Conservation (phyloP, 257 asterid species). For the Gynochthodes officinalis region DNA sequence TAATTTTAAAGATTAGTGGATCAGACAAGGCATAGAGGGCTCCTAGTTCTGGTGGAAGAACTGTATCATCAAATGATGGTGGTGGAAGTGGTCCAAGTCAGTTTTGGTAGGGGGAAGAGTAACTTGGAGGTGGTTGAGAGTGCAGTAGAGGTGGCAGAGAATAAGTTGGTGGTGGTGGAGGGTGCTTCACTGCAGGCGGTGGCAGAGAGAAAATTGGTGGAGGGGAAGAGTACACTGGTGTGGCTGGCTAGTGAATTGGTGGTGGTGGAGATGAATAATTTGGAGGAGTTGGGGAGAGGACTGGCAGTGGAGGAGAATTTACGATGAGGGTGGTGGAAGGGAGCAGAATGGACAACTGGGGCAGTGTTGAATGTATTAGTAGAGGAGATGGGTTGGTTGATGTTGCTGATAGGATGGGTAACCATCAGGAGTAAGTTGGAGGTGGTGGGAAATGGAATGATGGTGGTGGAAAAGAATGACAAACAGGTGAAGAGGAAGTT, state of each 20-base stretch:
- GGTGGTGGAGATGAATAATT: background rate
- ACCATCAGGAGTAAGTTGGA: background rate
- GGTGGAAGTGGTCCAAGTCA: slow-evolving; percentile 1
- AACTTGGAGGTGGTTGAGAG: background rate
- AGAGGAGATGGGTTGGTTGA: background rate
- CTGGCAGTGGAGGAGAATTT: too few relatives aligned
- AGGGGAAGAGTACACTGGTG: slow-evolving; percentile 1
- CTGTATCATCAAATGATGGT: background rate
- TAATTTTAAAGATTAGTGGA: slow-evolving; percentile 31
- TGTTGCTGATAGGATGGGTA: background rate
- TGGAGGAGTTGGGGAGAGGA: background rate
- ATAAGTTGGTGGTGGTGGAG: background rate
- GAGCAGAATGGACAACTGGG: background rate
- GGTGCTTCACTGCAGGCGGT: background rate
- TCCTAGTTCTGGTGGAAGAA: slow-evolving; percentile 29
- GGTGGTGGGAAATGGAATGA: background rate
- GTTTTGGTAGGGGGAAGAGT: slow-evolving; percentile 5
- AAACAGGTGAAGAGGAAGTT: background rate
- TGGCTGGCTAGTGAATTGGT: background rate
- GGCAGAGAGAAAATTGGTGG: background rate
- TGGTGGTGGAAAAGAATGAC: background rate
- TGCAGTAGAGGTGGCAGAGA: background rate
- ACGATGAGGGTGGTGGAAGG: too few relatives aligned
- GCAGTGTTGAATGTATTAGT: background rate
- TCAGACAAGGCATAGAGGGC: slow-evolving; percentile 30